phyloP scores from a whole-genome alignment of 2,329 filamentous ascomycete species.

The Alternaria postmessia region DNA sequence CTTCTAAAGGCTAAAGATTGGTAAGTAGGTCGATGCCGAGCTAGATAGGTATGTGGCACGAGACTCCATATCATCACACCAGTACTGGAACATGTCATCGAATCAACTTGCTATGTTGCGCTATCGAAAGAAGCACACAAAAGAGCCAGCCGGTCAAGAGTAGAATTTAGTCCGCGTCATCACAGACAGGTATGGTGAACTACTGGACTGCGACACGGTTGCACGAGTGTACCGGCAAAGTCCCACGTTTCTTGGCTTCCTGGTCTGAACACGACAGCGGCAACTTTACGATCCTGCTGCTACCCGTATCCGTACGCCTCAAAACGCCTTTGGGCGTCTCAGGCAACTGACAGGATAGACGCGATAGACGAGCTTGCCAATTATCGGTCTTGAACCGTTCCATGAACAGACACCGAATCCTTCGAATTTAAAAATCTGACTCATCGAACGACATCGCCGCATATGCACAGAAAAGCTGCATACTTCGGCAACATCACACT shows the following conservation, averaged over 20 bases:
- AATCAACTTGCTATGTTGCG: slow-evolving; percentile 14
- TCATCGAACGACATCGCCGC: neutral
- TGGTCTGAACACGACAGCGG: slow-evolving; percentile 10
- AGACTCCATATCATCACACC: slow-evolving; percentile 3
- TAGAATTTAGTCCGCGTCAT: slow-evolving; percentile 8
- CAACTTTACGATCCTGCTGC: slow-evolving; percentile 16
- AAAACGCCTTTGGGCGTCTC: neutral
- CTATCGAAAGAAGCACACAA: neutral
- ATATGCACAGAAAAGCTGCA: neutral
- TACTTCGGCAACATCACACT: neutral
- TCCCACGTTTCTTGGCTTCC: slow-evolving; percentile 22
- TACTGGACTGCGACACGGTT: slow-evolving; percentile 9
- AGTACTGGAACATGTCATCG: neutral
- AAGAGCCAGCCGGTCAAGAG: slow-evolving; percentile 1
- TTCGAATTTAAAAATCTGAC: neutral
- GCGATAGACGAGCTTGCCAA: slow-evolving; percentile 15
- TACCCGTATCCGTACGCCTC: slow-evolving; percentile 11
- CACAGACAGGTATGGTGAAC: neutral
- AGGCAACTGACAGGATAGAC: slow-evolving; percentile 7
- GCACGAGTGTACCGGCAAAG: slow-evolving; percentile 18
- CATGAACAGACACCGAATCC: neutral
- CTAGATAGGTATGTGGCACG: slow-evolving; percentile 5
- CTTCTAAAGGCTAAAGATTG: neutral
- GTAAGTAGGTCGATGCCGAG: neutral
- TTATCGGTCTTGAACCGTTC: neutral